Evolutionary conservation across 805 yeast genomes (phyloP).

Genomic region (Clavispora santaluciae): DNA sequence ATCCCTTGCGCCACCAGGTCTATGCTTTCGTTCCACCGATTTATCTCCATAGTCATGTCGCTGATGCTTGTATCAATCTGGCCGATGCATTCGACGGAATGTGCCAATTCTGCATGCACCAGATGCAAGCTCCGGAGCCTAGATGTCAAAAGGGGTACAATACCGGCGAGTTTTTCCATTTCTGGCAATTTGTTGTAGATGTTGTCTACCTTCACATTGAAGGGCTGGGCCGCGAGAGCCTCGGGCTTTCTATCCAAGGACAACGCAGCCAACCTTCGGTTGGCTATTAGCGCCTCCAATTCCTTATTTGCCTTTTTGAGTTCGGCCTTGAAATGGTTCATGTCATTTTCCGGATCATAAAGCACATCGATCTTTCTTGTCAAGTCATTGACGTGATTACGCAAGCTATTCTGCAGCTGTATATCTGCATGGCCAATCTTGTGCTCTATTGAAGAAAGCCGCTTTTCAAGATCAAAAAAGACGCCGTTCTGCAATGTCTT

Average conservation of each 20-base stretch:
- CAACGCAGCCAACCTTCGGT: constrained; percentile 15
- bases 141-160: constrained; percentile 22
- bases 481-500: not conserved
- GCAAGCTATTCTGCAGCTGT: constrained; percentile 16
- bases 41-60: constrained; percentile 23
- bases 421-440: constrained; percentile 15
- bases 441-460: constrained; percentile 20
- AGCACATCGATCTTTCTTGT: constrained; percentile 30
- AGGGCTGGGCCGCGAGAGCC: constrained; percentile 2
- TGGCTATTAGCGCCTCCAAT: constrained; percentile 21
- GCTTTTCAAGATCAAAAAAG: constrained; percentile 21
- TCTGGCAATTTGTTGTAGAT: constrained; percentile 23
- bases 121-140: constrained; percentile 29
- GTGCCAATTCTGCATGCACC: constrained; percentile 30
- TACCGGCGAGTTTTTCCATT: constrained; percentile 18
- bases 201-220: constrained; percentile 21
- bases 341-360: constrained; percentile 30
- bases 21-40: constrained; percentile 27
- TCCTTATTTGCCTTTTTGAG: constrained; percentile 21
- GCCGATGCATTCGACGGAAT: constrained; percentile 20
- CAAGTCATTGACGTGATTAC: constrained; percentile 26
- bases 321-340: constrained; percentile 21
- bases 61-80: constrained; percentile 25
- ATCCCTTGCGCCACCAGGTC: constrained; percentile 19
- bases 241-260: constrained; percentile 4